Base-by-base conservation (phyloP, 768 basidiomycete species). In the Coprinopsis marcescibilis region DNA sequence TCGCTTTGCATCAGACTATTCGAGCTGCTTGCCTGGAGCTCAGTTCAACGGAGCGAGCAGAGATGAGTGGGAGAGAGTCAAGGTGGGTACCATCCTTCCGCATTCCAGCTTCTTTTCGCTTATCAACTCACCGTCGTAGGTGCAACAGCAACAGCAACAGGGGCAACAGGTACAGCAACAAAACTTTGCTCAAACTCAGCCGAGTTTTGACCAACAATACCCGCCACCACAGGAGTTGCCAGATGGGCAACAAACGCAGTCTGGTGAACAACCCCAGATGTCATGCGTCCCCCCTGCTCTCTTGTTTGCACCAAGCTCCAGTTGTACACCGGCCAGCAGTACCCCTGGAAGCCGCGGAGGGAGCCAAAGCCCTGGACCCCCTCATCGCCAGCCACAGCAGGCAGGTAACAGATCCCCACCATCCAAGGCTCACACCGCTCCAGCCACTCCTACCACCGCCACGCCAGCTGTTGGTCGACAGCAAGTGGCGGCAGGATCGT, bases 201-300 rank as follows among this genome's bases (percentile, higher is more conserved):
- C 43, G 36, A 33, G 48, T 25, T 17, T 40, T 40, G 21, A 40
- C 38, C 38, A 40, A 24, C 38, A 20, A 23, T 23, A 40, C 21
- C 25, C 21, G 21, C 20, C 21, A 24, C 17, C 12, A 24, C 38
- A 40, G 38, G 38, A 26, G 20, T 34, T 41, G 33, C 46, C 50
- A 50, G 32, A 26, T 41, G 38, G 52, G 30, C 48, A 45, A 12
- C 49, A 60, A 43, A 42, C 40, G 35, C 49, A 50, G 23, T 47
- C 12, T 23, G 38, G 37, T 27, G 42, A 45, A 4, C 43, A 42
- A 57, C 30, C 65, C 58, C 43, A 62, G 64, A 3, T 62, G 61
- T 44, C 58, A 53, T 83, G 83, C 54, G 76, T 86, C 13, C 80
- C 81, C 8, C 84, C 85, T 13, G 80, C 82, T 0, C 67, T 86